Percentiles rank a stretch among this genome's conserved stretches.
phyloP scores from a whole-genome alignment of 768 basidiomycete genomes.

The Rhodocollybia butyracea region DNA sequence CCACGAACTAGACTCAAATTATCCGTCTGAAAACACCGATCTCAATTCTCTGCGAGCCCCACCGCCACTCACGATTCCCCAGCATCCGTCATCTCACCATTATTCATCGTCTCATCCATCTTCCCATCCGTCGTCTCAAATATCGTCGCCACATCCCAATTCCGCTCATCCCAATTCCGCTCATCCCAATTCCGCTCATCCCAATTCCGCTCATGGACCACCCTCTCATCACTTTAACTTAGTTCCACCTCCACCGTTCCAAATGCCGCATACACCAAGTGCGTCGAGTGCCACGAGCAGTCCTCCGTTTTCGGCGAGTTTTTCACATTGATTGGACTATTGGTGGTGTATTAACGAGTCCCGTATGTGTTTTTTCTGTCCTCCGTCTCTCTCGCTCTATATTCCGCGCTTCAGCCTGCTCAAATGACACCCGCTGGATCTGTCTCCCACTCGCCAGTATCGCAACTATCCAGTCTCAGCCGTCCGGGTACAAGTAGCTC shows the following conservation, averaged over 20 bases:
- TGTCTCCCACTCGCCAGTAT: background rate
- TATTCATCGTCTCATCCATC: constrained; percentile 24
- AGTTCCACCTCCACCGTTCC: constrained; percentile 51
- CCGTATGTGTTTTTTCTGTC: constrained; percentile 26
- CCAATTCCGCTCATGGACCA: constrained; percentile 30
- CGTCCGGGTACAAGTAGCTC: constrained; percentile 6
- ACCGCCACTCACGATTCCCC: constrained; percentile 63
- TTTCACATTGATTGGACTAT: constrained; percentile 40
- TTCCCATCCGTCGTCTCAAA: constrained; percentile 27
- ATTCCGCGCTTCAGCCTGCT: constrained; percentile 47
- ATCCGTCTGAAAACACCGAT: constrained; percentile 35
- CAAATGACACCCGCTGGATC: constrained; percentile 52
- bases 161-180: too few relatives aligned
- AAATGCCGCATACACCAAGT: constrained; percentile 68
- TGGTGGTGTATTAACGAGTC: constrained; percentile 50
- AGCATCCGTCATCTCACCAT: constrained; percentile 42
- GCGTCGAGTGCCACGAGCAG: constrained; percentile 72
- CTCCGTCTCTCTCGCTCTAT: constrained; percentile 23
- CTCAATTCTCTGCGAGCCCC: constrained; percentile 28
- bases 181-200: constrained; percentile 27
- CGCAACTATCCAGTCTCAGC: constrained; percentile 2
- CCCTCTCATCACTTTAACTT: constrained; percentile 45
- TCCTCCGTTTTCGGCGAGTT: constrained; percentile 87
- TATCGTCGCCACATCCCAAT: constrained; percentile 24
- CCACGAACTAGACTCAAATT: constrained; percentile 47